These are phyloP conservation scores for Sisymbrium altissimum DNA, from an alignment of 345 rosid genomes.

Conservation along the genomic window DNA sequence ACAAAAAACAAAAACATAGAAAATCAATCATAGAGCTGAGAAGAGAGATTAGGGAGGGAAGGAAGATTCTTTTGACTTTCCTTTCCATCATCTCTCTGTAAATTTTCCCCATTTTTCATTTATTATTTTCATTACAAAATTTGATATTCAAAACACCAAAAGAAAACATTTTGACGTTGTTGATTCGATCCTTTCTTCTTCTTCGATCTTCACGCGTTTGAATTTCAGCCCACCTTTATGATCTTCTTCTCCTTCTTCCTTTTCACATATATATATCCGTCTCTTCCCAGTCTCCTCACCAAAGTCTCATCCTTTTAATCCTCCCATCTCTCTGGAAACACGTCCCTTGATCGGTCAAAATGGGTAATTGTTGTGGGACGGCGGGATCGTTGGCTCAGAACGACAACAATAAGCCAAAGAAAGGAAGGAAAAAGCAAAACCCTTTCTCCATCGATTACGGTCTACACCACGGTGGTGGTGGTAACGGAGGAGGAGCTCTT, in stretches of 20 bases:
- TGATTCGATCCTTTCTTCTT: constrained; percentile 16
- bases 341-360: constrained; percentile 24
- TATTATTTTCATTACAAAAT: neutral
- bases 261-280: neutral
- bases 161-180: neutral
- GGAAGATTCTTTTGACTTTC: constrained; percentile 32
- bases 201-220: constrained; percentile 25
- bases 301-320: neutral
- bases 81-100: constrained; percentile 16
- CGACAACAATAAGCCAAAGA: constrained; percentile 37
- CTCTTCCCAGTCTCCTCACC: neutral
- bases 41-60: constrained; percentile 19
- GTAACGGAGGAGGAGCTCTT: constrained; percentile 22
- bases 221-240: neutral
- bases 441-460: constrained; percentile 66
- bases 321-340: neutral
- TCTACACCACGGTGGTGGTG: constrained; percentile 31
- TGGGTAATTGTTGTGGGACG: constrained; percentile 91
- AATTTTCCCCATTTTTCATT: neutral
- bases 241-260: constrained; percentile 16
- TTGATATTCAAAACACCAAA: neutral
- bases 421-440: constrained; percentile 56
- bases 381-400: constrained; percentile 36
- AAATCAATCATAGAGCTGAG: constrained; percentile 23
- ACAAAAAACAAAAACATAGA: neutral